Conservation (phyloP, 371 early-diverging fungal species). For the Mucor mucedo region DNA sequence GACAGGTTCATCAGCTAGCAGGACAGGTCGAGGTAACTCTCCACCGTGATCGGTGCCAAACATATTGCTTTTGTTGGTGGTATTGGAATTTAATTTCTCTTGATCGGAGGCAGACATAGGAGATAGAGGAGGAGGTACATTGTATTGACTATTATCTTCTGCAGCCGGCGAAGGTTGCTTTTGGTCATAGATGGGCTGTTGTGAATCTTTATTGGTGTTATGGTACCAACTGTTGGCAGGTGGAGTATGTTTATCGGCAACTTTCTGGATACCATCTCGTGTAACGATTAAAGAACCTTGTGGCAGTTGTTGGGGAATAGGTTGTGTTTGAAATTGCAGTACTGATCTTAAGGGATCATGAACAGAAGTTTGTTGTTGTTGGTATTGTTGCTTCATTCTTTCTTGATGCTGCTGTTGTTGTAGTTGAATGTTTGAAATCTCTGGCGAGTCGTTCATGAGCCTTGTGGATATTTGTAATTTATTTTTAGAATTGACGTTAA, state of each 20-base stretch:
- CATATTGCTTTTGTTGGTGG: not conserved
- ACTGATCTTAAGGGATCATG: too few species aligned
- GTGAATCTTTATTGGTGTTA: not conserved
- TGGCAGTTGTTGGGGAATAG: not conserved
- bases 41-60: not conserved
- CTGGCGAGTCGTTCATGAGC: conserved; percentile 11
- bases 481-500: conserved; percentile 38
- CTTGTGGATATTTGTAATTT: conserved; percentile 30
- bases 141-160: not conserved
- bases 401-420: not conserved
- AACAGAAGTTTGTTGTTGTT: not conserved
- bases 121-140: conserved; percentile 24
- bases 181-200: not conserved
- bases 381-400: not conserved
- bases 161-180: not conserved
- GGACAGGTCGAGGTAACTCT: conserved; percentile 12
- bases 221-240: conserved; percentile 10
- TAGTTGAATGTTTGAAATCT: not conserved
- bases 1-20: conserved; percentile 27
- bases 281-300: conserved; percentile 36
- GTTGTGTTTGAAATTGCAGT: not conserved
- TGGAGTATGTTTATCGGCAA: not conserved
- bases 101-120: conserved; percentile 18
- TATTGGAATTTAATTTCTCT: conserved; percentile 1
- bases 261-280: conserved; percentile 25